Conservation (phyloP, 2,329 filamentous ascomycete species). For the Beauveria medogensis region DNA sequence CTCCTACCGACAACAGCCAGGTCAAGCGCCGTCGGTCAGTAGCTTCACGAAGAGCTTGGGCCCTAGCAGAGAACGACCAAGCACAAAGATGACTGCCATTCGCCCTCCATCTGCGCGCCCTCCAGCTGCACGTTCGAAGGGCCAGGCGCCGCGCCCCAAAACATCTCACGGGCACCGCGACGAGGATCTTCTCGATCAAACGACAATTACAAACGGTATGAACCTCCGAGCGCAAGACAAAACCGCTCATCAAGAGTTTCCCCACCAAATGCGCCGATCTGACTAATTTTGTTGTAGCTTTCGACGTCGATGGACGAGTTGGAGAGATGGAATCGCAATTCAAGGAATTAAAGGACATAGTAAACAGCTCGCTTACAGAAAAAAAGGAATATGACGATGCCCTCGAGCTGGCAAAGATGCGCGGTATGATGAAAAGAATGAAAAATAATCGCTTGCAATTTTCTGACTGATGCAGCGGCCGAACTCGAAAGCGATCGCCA, state of each 20-base stretch:
- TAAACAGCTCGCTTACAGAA: constrained; percentile 61
- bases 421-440: constrained; percentile 45
- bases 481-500: constrained; percentile 42
- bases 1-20: constrained; percentile 31
- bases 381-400: constrained; percentile 65
- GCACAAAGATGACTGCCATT: constrained; percentile 40
- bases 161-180: constrained; percentile 34
- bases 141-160: constrained; percentile 28
- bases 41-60: constrained; percentile 52
- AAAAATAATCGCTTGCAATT: background rate
- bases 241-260: constrained; percentile 16
- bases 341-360: constrained; percentile 60
- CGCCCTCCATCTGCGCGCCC: constrained; percentile 33
- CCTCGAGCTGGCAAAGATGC: constrained; percentile 63
- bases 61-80: constrained; percentile 37
- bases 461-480: constrained; percentile 29
- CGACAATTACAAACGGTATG: constrained; percentile 28
- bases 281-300: constrained; percentile 51
- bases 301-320: constrained; percentile 72
- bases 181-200: constrained; percentile 29
- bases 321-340: constrained; percentile 71
- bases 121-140: constrained; percentile 38
- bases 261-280: constrained; percentile 40
- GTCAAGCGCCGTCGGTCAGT: constrained; percentile 25
- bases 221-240: constrained; percentile 7